phyloP scores from a whole-genome alignment of 768 basidiomycete species.

The Termitomyces sp. region DNA sequence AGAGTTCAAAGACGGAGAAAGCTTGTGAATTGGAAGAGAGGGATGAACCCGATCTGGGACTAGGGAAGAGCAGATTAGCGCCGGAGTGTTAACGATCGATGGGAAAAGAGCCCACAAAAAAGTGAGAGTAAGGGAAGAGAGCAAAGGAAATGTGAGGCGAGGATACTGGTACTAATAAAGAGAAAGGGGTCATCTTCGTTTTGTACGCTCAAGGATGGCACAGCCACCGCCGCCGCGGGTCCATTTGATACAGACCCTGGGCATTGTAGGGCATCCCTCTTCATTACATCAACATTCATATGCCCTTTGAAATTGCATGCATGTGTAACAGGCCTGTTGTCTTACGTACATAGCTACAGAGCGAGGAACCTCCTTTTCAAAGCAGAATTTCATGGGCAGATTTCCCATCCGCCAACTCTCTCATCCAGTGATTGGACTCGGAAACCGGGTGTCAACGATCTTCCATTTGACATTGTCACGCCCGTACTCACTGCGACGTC shows the following conservation, averaged over 20 bases:
- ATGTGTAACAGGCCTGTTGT: neutral
- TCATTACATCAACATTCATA: conserved; percentile 11
- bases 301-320: conserved; percentile 2
- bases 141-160: conserved; percentile 14
- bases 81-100: conserved; percentile 14
- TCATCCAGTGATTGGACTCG: neutral
- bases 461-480: conserved; percentile 17
- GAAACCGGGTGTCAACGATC: conserved; percentile 16
- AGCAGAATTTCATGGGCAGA: neutral
- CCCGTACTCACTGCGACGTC: conserved; percentile 3
- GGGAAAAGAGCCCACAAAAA: conserved; percentile 13
- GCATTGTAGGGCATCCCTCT: neutral
- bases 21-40: conserved; percentile 13
- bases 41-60: conserved; percentile 11
- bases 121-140: conserved; percentile 13
- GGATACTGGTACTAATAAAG: conserved; percentile 11
- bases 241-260: neutral
- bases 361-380: neutral
- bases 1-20: conserved; percentile 7
- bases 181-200: conserved; percentile 12
- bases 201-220: conserved; percentile 12
- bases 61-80: neutral
- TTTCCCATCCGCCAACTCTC: neutral
- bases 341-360: neutral
- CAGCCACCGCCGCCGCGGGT: conserved; percentile 19